Base-by-base conservation (phyloP, 2,329 filamentous ascomycete genomes). In the Macroventuria anomochaeta region DNA sequence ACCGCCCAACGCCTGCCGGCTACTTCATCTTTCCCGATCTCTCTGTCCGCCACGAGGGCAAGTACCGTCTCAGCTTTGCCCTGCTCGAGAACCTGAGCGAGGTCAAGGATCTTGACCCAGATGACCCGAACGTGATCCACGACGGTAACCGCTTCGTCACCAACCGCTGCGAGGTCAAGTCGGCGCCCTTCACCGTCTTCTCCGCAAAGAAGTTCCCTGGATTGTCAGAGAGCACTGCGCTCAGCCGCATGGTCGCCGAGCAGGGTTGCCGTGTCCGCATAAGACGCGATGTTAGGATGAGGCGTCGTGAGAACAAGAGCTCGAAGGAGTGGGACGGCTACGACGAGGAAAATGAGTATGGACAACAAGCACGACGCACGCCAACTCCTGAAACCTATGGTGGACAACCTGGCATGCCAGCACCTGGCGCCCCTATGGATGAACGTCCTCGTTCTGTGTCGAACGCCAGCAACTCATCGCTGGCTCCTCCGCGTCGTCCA, bases 141-240 rank as follows among this genome's bases (percentile, higher is more conserved):
- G 75, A 73, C 41, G 62, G 72, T 40, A 73, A 75, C 38, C 73
- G 77, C 13, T 88, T 83, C 53, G 90, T 96, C 59, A 88, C 92
- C 69, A 93, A 91, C 78, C 85, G 93, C 47, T 85, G 97, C 77
- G 91, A 96, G 74, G 89, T 97, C 67, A 92, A 93, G 80, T 96
- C 95, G 0, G 78, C 83, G 11, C 86, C 90, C 0, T 97, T 99
- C 74, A 87, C 85, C 41, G 95, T 97, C 34, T 97, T 84, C 79
- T 97, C 93, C 66, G 95, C 95, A 44, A 99, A 97, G 86, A 97
- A 97, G 79, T 99, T 99, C 78, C 95, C 95, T 13, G 95, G 93
- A 15, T 80, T 97, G 54, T 88, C 90, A 37, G 91, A 95, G 74
- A 97, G 92, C 78, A 99, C 95, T 0, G 80, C 84, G 11, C 81